These are phyloP conservation scores for Ganoderma resinaceum DNA, from an alignment of 1,284 basidiomycete genomes.

Conservation along the genomic window DNA sequence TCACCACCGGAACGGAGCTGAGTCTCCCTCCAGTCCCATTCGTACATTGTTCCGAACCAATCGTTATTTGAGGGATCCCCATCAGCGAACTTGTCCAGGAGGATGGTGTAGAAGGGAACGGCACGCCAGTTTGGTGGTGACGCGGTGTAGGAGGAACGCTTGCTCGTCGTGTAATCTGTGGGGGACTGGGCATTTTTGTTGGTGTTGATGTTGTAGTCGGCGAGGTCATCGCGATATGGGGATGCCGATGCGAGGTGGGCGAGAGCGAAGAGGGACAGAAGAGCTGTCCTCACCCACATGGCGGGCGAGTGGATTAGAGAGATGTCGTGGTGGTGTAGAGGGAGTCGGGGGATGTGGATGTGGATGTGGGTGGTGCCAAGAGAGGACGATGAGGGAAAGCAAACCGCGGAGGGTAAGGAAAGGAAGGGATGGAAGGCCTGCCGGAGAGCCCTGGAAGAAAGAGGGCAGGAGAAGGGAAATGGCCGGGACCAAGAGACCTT, in stretches of 20 bases:
- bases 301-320: conserved; percentile 26
- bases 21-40: conserved; percentile 87
- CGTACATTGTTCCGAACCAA: conserved; percentile 81
- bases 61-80: conserved; percentile 92
- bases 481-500: conserved; percentile 18
- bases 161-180: conserved; percentile 70
- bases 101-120: conserved; percentile 84
- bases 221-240: conserved; percentile 80
- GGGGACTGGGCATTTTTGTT: conserved; percentile 78
- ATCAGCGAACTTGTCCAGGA: conserved; percentile 92
- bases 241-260: conserved; percentile 50
- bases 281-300: conserved; percentile 42
- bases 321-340: conserved; percentile 22
- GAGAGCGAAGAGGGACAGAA: conserved; percentile 39
- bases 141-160: conserved; percentile 72
- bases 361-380: conserved; percentile 14
- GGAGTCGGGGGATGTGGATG: background rate
- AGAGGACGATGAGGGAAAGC: conserved; percentile 21
- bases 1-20: conserved; percentile 90
- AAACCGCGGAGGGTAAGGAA: conserved; percentile 34
- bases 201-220: conserved; percentile 85
- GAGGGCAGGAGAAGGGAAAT: conserved; percentile 20
- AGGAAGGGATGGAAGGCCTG: conserved; percentile 30
- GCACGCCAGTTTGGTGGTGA: conserved; percentile 90
- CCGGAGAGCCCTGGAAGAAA: conserved; percentile 25